Evolutionary conservation across 495 filamentous ascomycete species (phyloP).

Genomic region (Aspergillus indologenus): DNA sequence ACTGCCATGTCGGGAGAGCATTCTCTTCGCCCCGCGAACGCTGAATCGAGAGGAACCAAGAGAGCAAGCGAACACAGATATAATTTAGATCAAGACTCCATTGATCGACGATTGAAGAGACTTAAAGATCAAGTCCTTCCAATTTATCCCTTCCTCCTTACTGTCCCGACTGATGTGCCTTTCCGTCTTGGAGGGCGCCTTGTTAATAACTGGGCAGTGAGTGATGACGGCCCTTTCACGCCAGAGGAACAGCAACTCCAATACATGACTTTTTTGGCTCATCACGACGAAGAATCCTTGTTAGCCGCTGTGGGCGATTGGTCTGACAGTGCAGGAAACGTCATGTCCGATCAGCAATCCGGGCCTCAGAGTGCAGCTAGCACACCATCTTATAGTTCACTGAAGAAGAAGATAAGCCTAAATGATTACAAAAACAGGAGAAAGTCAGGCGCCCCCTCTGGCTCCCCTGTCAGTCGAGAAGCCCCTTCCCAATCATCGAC

Average conservation of each 20-base stretch:
- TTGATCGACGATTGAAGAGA: conserved; percentile 41
- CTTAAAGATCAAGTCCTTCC: conserved; percentile 48
- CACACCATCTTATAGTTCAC: conserved; percentile 26
- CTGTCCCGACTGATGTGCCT: conserved; percentile 43
- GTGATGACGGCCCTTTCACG: conserved; percentile 45
- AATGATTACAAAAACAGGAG: conserved; percentile 50
- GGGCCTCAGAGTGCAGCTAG: conserved; percentile 34
- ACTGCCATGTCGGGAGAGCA: conserved; percentile 50
- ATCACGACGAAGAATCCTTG: conserved; percentile 46
- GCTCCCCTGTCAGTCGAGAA: conserved; percentile 25
- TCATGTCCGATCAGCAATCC: conserved; percentile 41
- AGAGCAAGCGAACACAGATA: conserved; percentile 20
- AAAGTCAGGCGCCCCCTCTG: conserved; percentile 24
- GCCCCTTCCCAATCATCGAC: conserved; percentile 15
- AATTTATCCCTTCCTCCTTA: conserved; percentile 47
- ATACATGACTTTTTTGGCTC: conserved; percentile 53
- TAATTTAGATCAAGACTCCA: conserved; percentile 30
- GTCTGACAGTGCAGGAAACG: conserved; percentile 49
- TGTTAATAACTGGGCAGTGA: conserved; percentile 49
- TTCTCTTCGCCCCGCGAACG: conserved; percentile 30
- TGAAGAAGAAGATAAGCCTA: conserved; percentile 52
- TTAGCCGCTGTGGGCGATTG: conserved; percentile 50
- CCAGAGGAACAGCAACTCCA: conserved; percentile 51
- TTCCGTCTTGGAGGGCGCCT: conserved; percentile 39
- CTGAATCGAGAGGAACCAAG: conserved; percentile 26